Evolutionary conservation across 2,329 filamentous ascomycete genomes (phyloP).

Genomic region (Ilyonectria sp.): DNA sequence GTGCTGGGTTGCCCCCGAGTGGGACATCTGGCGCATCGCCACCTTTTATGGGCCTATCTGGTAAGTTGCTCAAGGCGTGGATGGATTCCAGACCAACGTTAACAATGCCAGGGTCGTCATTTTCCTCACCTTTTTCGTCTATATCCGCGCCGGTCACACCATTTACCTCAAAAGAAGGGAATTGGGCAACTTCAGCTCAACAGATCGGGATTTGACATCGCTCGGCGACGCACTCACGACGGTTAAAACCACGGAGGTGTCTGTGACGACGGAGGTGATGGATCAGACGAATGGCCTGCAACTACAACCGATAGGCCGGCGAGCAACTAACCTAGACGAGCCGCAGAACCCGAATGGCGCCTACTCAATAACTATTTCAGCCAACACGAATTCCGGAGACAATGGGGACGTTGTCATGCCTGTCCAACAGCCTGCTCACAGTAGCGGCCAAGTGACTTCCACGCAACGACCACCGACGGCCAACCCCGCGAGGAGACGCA

Average conservation of each 20-base stretch:
- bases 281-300: conserved; percentile 39
- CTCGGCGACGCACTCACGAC: conserved; percentile 63
- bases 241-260: conserved; percentile 75
- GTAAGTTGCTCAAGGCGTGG: conserved; percentile 57
- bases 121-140: conserved; percentile 74
- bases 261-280: conserved; percentile 68
- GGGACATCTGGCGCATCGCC: conserved; percentile 80
- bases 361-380: conserved; percentile 68
- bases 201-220: conserved; percentile 59
- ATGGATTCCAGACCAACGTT: neutral
- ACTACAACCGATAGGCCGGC: conserved; percentile 43
- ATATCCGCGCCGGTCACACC: conserved; percentile 75
- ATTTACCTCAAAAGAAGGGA: conserved; percentile 78
- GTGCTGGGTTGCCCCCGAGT: conserved; percentile 82
- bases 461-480: conserved; percentile 42
- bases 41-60: conserved; percentile 83
- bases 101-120: conserved; percentile 70
- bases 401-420: conserved; percentile 48
- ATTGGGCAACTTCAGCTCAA: conserved; percentile 68
- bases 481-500: conserved; percentile 53
- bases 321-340: conserved; percentile 32
- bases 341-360: conserved; percentile 45
- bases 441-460: conserved; percentile 19
- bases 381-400: conserved; percentile 44
- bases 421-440: conserved; percentile 36